Conservation (phyloP, 1,284 basidiomycete species). For the Austroboletus novae-zelandiae region DNA sequence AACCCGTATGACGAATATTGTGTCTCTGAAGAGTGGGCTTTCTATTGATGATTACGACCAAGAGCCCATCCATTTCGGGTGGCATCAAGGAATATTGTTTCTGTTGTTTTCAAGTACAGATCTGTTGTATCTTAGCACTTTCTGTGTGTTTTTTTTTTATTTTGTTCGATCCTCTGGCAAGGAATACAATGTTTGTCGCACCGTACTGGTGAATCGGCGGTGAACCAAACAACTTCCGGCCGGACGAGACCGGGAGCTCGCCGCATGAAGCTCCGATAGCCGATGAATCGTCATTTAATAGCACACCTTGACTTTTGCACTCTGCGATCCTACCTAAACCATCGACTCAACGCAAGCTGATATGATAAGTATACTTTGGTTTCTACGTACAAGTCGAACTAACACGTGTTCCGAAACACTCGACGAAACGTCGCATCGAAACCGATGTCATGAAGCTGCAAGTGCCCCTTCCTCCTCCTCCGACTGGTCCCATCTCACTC, state of each 20-base stretch:
- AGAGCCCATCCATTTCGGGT: not conserved
- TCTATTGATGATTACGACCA: constrained; percentile 39
- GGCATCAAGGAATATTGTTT: constrained; percentile 12
- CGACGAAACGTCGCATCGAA: constrained; percentile 91
- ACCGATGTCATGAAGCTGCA: constrained; percentile 99
- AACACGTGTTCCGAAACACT: constrained; percentile 24
- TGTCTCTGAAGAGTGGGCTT: constrained; percentile 70
- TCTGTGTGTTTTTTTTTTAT: not conserved
- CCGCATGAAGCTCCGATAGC: constrained; percentile 5
- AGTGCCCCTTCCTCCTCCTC: constrained; percentile 29
- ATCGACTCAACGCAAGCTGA: constrained; percentile 12
- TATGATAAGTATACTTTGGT: constrained; percentile 39
- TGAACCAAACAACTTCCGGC: not conserved
- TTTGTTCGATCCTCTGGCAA: constrained; percentile 12
- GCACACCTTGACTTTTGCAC: not conserved
- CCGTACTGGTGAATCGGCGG: not conserved
- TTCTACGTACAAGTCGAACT: constrained; percentile 11
- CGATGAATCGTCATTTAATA: constrained; percentile 17
- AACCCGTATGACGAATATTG: constrained; percentile 59
- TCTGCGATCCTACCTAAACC: constrained; percentile 9
- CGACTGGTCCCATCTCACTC: constrained; percentile 11
- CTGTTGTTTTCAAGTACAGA: constrained; percentile 12
- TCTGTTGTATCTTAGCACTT: constrained; percentile 22
- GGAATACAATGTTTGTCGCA: constrained; percentile 11
- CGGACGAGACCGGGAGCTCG: constrained; percentile 20